Conservation (phyloP, 768 basidiomycete genomes). For the Pisolithus tinctorius region DNA sequence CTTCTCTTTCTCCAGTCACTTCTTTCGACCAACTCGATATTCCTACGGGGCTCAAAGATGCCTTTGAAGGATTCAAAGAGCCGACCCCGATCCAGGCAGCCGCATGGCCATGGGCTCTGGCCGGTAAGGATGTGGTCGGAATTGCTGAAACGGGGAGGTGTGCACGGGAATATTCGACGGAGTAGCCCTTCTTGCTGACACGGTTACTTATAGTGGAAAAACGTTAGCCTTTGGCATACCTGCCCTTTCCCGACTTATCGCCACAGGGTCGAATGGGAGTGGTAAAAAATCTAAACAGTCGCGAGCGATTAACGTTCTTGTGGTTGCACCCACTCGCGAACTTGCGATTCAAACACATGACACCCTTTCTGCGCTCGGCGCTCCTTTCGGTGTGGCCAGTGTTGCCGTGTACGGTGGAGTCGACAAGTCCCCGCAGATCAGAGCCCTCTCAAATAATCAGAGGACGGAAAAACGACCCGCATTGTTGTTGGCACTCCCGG, state of each 20-base stretch:
- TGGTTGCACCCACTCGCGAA: constrained; percentile 93
- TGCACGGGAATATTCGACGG: constrained; percentile 6
- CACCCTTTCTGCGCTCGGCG: constrained; percentile 66
- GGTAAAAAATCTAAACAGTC: constrained; percentile 23
- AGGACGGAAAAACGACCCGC: constrained; percentile 48
- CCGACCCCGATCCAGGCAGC: constrained; percentile 96
- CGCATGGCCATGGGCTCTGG: constrained; percentile 84
- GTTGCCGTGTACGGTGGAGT: constrained; percentile 96
- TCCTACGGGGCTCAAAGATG: constrained; percentile 50
- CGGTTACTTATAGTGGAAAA: constrained; percentile 61
- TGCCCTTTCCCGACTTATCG: constrained; percentile 63
- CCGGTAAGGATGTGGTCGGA: constrained; percentile 84
- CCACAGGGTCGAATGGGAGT: constrained; percentile 18
- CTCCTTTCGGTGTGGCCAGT: constrained; percentile 66
- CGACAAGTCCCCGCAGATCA: constrained; percentile 76
- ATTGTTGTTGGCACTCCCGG: constrained; percentile 97
- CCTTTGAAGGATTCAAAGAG: constrained; percentile 67
- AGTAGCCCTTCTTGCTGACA: neutral
- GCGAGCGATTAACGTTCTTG: constrained; percentile 53
- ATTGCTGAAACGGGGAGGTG: constrained; percentile 94
- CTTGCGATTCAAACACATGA: constrained; percentile 94
- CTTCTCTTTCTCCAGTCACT: constrained; percentile 56
- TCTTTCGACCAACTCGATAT: constrained; percentile 71
- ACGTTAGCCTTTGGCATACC: constrained; percentile 95
- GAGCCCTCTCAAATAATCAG: constrained; percentile 51